Conservation (phyloP, 2,329 filamentous ascomycete genomes). For the Purpureocillium takamizusanense region DNA sequence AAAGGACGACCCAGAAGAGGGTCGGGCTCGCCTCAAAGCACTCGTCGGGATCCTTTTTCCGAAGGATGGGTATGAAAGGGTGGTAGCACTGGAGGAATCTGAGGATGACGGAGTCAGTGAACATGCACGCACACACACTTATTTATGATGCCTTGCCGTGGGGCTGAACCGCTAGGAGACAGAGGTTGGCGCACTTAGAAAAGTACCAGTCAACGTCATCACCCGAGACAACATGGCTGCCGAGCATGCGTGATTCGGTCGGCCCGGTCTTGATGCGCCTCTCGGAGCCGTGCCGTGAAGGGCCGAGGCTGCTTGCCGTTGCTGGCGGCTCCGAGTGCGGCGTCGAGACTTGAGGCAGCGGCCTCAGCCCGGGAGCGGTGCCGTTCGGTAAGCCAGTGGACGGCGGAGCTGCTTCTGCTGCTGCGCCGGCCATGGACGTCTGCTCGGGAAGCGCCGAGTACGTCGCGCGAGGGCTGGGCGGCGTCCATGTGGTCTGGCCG, state of each 20-base stretch:
- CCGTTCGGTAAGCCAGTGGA: too few relatives aligned
- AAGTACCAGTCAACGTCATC: conserved; percentile 49
- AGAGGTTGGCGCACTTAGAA: conserved; percentile 26
- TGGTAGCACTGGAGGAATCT: conserved; percentile 45
- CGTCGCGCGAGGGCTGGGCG: conserved; percentile 18
- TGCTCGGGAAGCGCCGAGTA: conserved; percentile 13
- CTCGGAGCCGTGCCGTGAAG: conserved; percentile 7
- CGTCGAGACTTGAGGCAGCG: conserved; percentile 10
- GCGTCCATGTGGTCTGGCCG: conserved; percentile 15
- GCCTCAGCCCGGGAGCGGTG: conserved; percentile 3
- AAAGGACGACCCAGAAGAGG: conserved; percentile 47
- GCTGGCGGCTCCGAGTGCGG: conserved; percentile 16
- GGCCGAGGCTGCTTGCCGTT: conserved; percentile 7
- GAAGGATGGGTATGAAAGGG: conserved; percentile 41
- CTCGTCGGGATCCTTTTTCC: conserved; percentile 38
- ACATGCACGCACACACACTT: too few relatives aligned
- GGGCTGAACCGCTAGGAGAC: too few relatives aligned
- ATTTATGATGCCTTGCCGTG: too few relatives aligned
- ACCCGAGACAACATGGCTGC: conserved; percentile 37
- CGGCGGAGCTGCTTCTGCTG: too few relatives aligned
- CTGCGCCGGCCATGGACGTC: conserved; percentile 4
- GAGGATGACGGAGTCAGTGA: background rate
- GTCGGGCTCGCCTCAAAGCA: conserved; percentile 37
- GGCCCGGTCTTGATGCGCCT: conserved; percentile 15
- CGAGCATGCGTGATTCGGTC: conserved; percentile 33